Conservation (phyloP, 495 filamentous ascomycete genomes). For the Annulohypoxylon stygium region DNA sequence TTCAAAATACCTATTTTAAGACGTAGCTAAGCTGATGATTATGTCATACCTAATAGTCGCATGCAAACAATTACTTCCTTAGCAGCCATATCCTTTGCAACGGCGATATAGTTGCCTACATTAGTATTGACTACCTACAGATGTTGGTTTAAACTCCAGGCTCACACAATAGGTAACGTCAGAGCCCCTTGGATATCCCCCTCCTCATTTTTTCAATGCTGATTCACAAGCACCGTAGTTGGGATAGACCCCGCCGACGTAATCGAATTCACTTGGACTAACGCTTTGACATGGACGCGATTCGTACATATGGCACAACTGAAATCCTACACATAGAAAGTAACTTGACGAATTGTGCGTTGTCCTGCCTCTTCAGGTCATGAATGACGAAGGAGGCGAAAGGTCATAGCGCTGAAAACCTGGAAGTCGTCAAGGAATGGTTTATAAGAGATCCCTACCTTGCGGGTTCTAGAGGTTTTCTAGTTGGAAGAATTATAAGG, state of each 20-base stretch:
- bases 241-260: background rate
- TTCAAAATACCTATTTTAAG: background rate
- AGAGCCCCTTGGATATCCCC: background rate
- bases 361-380: conserved; percentile 17
- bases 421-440: background rate
- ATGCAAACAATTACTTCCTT: background rate
- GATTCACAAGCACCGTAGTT: background rate
- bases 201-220: background rate
- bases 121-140: background rate
- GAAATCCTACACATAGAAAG: conserved; percentile 12
- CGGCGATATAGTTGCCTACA: background rate
- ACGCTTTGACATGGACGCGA: conserved; percentile 17
- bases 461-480: background rate
- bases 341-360: conserved; percentile 14
- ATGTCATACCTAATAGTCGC: background rate
- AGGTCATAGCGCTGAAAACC: conserved; percentile 23
- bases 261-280: background rate
- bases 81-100: background rate
- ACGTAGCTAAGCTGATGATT: background rate
- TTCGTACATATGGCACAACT: conserved; percentile 10
- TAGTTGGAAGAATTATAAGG: background rate
- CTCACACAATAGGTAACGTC: background rate
- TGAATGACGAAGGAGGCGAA: conserved; percentile 1
- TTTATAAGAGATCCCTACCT: conserved; percentile 12
- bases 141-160: background rate